These are phyloP conservation scores for Suillus hirtellus DNA, from an alignment of 768 basidiomycete species.

Conservation along the genomic window DNA sequence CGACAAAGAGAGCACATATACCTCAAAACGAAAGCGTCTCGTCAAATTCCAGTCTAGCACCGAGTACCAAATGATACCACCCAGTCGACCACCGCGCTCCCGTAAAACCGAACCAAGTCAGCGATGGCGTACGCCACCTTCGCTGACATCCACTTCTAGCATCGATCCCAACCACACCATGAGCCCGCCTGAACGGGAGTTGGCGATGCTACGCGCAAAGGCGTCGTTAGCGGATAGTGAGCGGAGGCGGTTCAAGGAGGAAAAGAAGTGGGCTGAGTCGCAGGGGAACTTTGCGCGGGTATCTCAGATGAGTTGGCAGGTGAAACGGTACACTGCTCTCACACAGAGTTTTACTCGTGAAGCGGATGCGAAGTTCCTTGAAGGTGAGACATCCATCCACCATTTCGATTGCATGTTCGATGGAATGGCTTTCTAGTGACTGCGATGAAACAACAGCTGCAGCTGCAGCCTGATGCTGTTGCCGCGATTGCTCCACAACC, in stretches of 20 bases:
- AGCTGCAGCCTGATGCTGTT: slow-evolving; percentile 13
- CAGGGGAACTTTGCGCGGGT: slow-evolving; percentile 77
- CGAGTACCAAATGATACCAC: slow-evolving; percentile 29
- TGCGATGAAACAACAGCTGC: slow-evolving; percentile 26
- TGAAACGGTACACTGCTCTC: slow-evolving; percentile 75
- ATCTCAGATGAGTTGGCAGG: slow-evolving; percentile 80
- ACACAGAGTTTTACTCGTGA: slow-evolving; percentile 81
- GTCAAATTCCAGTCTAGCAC: slow-evolving; percentile 48
- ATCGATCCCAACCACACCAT: slow-evolving; percentile 58
- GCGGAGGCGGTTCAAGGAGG: slow-evolving; percentile 79
- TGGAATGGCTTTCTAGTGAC: slow-evolving; percentile 24
- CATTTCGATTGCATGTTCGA: neutral
- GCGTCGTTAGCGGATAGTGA: slow-evolving; percentile 84
- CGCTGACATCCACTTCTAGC: slow-evolving; percentile 66
- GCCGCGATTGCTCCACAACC: slow-evolving; percentile 24
- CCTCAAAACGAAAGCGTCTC: slow-evolving; percentile 36
- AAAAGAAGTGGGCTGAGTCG: slow-evolving; percentile 83
- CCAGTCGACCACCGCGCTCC: slow-evolving; percentile 27
- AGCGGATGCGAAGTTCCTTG: slow-evolving; percentile 67
- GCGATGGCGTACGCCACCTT: slow-evolving; percentile 44
- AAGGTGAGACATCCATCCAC: slow-evolving; percentile 45
- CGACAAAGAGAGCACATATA: slow-evolving; percentile 26
- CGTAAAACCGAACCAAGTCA: slow-evolving; percentile 30
- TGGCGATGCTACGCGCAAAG: slow-evolving; percentile 72
- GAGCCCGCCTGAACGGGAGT: slow-evolving; percentile 69